A percentile compares a stretch with the other conserved stretches of the same genome.
These are phyloP conservation scores for Boletus rubescentipes DNA, from an alignment of 768 basidiomycete species.

Conservation along the genomic window DNA sequence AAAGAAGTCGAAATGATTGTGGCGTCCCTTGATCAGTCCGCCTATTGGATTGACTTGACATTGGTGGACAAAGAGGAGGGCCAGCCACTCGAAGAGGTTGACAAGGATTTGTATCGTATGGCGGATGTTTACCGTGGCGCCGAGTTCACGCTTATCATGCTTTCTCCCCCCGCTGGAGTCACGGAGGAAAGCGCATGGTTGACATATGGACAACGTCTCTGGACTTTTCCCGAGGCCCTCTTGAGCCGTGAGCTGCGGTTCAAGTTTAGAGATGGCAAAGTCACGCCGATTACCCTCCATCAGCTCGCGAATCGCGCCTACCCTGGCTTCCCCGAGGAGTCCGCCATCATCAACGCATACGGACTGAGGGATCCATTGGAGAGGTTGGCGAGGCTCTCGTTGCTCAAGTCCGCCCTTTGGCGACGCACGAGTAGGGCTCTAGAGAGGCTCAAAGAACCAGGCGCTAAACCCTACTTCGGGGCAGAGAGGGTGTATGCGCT, in stretches of 20 bases:
- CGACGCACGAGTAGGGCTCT: slow-evolving; percentile 8
- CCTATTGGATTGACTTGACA: slow-evolving; percentile 25
- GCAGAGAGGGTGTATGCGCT: slow-evolving; percentile 28
- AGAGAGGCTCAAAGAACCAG: not conserved
- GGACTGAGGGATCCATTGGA: slow-evolving; percentile 20
- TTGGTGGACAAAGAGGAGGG: not conserved
- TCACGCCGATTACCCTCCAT: slow-evolving; percentile 21
- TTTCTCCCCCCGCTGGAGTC: not conserved
- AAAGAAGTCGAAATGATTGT: not conserved
- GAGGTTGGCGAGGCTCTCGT: slow-evolving; percentile 21
- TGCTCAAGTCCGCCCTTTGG: slow-evolving; percentile 27
- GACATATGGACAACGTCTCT: slow-evolving; percentile 22
- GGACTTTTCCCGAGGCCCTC: slow-evolving; percentile 25
- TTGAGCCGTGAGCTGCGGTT: slow-evolving; percentile 22
- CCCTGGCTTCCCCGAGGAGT: slow-evolving; percentile 9
- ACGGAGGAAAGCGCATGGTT: slow-evolving; percentile 13
- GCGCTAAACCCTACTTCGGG: not conserved
- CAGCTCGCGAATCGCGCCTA: slow-evolving; percentile 27
- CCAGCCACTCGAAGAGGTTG: slow-evolving; percentile 1
- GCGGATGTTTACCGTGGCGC: slow-evolving; percentile 22
- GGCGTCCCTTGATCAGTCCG: slow-evolving; percentile 7
- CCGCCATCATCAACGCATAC: slow-evolving; percentile 24
- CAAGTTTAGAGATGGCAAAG: slow-evolving; percentile 9
- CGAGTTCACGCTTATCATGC: slow-evolving; percentile 25
- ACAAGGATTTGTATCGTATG: slow-evolving; percentile 25